Conservation (phyloP, 139 green algal genomes). For the Tetradesmus obliquus region DNA sequence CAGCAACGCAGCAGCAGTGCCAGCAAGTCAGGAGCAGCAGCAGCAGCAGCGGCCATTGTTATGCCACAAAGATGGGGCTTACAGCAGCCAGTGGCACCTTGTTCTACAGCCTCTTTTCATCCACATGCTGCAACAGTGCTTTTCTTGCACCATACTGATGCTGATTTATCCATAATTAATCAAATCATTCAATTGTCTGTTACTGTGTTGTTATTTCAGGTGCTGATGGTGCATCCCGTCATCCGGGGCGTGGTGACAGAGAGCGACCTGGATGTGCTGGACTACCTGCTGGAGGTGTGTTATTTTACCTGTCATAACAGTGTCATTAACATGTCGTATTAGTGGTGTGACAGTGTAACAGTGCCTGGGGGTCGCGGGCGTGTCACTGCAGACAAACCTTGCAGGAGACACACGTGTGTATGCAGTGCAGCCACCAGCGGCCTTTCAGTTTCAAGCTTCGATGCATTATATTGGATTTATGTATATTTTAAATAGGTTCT, state of each 20-base stretch:
- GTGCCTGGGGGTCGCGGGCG: no score
- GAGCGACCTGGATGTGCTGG: constrained; percentile 63
- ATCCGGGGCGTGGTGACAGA: constrained; percentile 62
- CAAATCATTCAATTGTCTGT: neutral
- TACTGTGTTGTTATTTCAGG: neutral
- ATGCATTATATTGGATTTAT: no score
- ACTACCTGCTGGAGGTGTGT: constrained; percentile 61
- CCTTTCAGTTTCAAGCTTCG: no score
- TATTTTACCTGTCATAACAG: neutral
- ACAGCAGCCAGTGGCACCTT: neutral
- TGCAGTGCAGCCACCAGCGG: no score
- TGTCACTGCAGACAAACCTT: no score
- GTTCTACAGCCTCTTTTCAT: neutral
- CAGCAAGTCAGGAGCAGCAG: neutral
- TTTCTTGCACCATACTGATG: no score
- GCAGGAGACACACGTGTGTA: no score
- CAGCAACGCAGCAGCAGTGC: constrained; percentile 16
- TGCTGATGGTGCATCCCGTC: constrained; percentile 53
- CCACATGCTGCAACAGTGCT: neutral
- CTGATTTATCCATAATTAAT: no score
- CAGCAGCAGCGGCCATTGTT: neutral
- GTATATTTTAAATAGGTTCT: no score
- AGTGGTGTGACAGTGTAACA: no score
- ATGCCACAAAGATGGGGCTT: no score
- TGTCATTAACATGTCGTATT: neutral